Conservation (phyloP, 441 rosid genomes). For the Adansonia grandidieri region DNA sequence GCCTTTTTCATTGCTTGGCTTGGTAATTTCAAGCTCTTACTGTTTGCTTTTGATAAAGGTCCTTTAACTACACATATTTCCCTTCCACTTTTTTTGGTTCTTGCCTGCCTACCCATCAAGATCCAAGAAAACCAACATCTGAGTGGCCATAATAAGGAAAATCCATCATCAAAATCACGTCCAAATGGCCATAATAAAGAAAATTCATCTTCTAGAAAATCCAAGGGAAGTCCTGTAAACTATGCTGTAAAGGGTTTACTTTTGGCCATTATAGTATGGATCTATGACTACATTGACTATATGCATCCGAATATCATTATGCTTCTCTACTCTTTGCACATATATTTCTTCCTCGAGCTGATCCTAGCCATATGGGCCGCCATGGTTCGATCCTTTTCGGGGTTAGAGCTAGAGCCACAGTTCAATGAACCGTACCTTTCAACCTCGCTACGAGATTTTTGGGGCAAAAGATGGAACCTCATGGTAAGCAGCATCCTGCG, state of each 20-base stretch:
- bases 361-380: conserved; percentile 38
- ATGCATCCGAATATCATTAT: conserved; percentile 41
- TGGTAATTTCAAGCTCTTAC: conserved; percentile 53
- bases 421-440: conserved; percentile 58
- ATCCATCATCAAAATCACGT: conserved; percentile 15
- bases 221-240: conserved; percentile 28
- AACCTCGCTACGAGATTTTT: conserved; percentile 62
- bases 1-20: conserved; percentile 49
- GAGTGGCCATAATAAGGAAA: background rate
- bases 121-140: conserved; percentile 31
- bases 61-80: conserved; percentile 46
- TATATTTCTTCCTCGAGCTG: conserved; percentile 49
- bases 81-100: conserved; percentile 44
- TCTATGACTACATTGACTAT: conserved; percentile 30
- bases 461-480: conserved; percentile 69
- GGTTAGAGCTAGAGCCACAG: conserved; percentile 56
- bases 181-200: background rate
- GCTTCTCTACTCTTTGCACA: conserved; percentile 41
- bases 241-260: conserved; percentile 42
- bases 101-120: conserved; percentile 64
- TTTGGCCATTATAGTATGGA: conserved; percentile 25
- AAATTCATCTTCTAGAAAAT: background rate
- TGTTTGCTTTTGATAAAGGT: conserved; percentile 48
- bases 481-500: conserved; percentile 50
- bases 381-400: conserved; percentile 35